Base-by-base conservation (phyloP, 148 eudicot genomes). In the Salicornia ramosissima region DNA sequence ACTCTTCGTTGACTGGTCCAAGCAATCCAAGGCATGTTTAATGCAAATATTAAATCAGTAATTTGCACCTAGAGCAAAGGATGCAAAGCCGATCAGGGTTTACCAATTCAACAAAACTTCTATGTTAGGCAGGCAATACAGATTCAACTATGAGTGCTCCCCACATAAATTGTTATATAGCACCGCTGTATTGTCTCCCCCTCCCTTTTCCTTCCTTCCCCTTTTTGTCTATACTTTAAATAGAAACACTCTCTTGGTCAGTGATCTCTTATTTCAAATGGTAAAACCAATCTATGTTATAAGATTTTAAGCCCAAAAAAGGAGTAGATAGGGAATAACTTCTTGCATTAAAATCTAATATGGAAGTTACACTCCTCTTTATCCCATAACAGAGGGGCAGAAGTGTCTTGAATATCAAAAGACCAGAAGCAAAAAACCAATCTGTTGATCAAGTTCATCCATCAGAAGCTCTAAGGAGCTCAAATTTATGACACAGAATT, bases 121-220 rank as follows among this genome's bases (percentile, higher is more conserved):
- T 16, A 50, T 47, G 25, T 3, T 18, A 65, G 19, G 55, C 15
- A 46, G 69, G 55, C 70, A 67, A n/a, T 22, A 67, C 59, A 50
- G 46, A 24, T 34, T 67, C 29, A 67, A 67, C 29, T 28, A 67
- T 22, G 29, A 67, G 59, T 33, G 60, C 59, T 0, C 49, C 30
- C 57, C 59, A 67, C 16, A 51, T 52, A 51, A 21, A 11, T 15
- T 13, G 58, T 18, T 15, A 67, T 30, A 12, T 52, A 34, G 57
- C 51, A 13, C 43, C 55, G 30, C 39, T 31, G 10, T 57, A 67
- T 65, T 47, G 6, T 5, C 0, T 65, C 22, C 19, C n/a, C 26
- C 45, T 33, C 26, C 26, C 64, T 2, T 34, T 34, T 34, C 8
- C 25, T 31, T 33, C 14, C 12, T 60, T 11, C 26, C 0, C 64